Conservation (phyloP, 805 yeast genomes). For the Dipodascopsis tothii region DNA sequence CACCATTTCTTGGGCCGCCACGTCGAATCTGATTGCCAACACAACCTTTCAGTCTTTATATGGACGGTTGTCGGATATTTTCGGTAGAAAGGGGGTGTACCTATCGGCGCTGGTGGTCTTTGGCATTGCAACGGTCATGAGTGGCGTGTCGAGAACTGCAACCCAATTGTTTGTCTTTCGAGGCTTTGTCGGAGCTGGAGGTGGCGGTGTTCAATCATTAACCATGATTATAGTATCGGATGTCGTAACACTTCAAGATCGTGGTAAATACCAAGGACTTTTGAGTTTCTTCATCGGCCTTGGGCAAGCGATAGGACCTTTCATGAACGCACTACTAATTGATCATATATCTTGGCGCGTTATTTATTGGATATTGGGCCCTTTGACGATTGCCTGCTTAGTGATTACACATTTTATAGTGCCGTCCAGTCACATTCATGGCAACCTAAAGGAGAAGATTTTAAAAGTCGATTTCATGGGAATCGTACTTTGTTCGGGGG, state of each 20-base stretch:
- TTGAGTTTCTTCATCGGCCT: constrained; percentile 30
- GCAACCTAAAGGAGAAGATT: constrained; percentile 36
- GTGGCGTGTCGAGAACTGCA: constrained; percentile 43
- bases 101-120: constrained; percentile 39
- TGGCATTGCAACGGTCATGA: constrained; percentile 42
- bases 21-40: constrained; percentile 59
- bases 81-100: constrained; percentile 36
- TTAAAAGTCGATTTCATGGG: constrained; percentile 49
- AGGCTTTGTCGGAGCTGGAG: constrained; percentile 63
- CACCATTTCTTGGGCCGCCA: constrained; percentile 62
- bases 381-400: constrained; percentile 34
- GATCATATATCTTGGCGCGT: constrained; percentile 44
- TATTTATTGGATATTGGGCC: constrained; percentile 44
- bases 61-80: constrained; percentile 61
- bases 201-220: constrained; percentile 56
- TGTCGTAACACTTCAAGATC: constrained; percentile 38
- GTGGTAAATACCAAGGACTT: constrained; percentile 29
- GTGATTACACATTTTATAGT: constrained; percentile 26
- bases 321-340: constrained; percentile 46
- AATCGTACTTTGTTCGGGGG: constrained; percentile 41
- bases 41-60: constrained; percentile 69
- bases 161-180: constrained; percentile 62
- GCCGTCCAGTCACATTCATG: constrained; percentile 35
- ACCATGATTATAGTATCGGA: constrained; percentile 53
- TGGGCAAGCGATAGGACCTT: constrained; percentile 47